These are phyloP conservation scores for Eremochloa ophiuroides DNA, from an alignment of 176 grass and related monocot species.

Conservation along the genomic window DNA sequence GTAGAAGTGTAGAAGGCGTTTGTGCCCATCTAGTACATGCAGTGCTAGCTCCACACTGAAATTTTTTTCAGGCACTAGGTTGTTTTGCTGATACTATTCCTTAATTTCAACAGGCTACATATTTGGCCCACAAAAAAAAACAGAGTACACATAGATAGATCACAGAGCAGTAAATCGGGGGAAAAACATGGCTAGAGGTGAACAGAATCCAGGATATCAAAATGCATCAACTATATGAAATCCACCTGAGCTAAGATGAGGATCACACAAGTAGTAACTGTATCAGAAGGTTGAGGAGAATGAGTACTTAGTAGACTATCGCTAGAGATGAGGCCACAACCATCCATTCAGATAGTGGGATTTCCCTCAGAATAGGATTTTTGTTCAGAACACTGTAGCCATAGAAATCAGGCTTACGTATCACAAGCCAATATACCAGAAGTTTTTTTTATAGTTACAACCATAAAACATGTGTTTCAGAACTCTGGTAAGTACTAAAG, in stretches of 20 bases:
- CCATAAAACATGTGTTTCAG: not conserved
- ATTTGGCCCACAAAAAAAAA: not conserved
- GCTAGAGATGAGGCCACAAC: not conserved
- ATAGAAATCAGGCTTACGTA: not conserved
- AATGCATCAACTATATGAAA: not conserved
- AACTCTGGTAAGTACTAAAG: not conserved
- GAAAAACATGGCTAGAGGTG: not conserved
- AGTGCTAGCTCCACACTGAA: not conserved
- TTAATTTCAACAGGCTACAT: not conserved
- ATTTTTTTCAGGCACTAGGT: not conserved
- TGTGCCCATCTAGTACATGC: not conserved
- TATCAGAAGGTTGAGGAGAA: not conserved
- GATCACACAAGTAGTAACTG: not conserved
- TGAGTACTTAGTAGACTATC: not conserved
- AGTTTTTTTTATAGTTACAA: not conserved
- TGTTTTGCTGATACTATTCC: not conserved
- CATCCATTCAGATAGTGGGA: too few relatives aligned
- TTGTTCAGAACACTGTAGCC: not conserved
- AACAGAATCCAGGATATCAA: not conserved
- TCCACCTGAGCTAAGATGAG: not conserved
- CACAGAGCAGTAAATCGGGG: not conserved
- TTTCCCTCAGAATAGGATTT: not conserved
- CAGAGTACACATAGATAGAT: constrained; percentile 2
- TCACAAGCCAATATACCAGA: not conserved
- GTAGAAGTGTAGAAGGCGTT: not conserved